Evolutionary conservation across 2,329 filamentous ascomycete species (phyloP), one percentile per base, ranked within the genome.

Genomic region (Clonostachys solani): DNA sequence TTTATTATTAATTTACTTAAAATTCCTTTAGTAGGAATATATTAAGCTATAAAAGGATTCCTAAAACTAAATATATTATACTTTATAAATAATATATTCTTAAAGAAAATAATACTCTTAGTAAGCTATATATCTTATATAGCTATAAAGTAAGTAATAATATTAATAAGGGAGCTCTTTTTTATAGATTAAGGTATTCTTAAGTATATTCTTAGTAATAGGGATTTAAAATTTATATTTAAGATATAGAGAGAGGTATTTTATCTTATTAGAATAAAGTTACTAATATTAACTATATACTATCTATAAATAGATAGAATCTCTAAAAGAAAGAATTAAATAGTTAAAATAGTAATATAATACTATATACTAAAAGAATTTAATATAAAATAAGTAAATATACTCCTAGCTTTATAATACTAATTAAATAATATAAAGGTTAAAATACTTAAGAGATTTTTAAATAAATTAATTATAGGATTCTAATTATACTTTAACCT

Each of bases 41-140:
- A n/a, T 36, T 36, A 36, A 36, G 17, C 37, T 36, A 10, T 10
- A 10, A 44, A 44, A 18, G 8, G n/a, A 8, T 44, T 34, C 8
- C 35, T 42, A 36, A 15, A 42, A 34, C 13, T 42, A 47, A 47
- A 42, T 33, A 16, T 47, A 34, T 42, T 42, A 42, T 17, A 18
- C 33, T 34, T 12, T 42, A 47, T 42, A 47, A 17, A 23, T 23
- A 42, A 33, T 15, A 47, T 42, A 42, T 42, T 34, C 36, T 35
- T n/a, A 42, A 16, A 42, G 35, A 19, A 38, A 47, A 17, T n/a
- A 42, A 15, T 41, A 13, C 18, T 15, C 10, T 10, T 41, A 10
- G 9, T 15, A 41, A 18, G 17, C 12, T 41, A 41, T 15, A 41
- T 15, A 41, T 17, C 12, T 15, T 18, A 34, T 45, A 34, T 12